Conservation (phyloP, 2,329 filamentous ascomycete genomes). For the Aspergillus latus region DNA sequence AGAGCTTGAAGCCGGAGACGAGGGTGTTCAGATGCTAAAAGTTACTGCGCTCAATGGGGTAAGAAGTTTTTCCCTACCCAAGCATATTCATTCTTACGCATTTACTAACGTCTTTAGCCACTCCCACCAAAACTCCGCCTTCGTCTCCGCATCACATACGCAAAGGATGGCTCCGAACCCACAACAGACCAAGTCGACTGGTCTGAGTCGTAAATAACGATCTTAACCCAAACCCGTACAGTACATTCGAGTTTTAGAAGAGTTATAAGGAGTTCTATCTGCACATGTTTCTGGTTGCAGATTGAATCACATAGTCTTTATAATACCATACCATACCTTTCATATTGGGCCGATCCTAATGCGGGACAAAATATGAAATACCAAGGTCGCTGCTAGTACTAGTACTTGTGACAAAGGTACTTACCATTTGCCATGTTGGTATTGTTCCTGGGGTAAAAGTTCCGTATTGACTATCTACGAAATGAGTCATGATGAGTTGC, state of each 20-base stretch:
- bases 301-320: conserved; percentile 1
- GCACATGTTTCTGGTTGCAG: not conserved
- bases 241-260: conserved; percentile 6
- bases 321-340: conserved; percentile 4
- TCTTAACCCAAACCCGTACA: not conserved
- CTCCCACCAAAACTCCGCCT: conserved; percentile 66
- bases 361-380: no score
- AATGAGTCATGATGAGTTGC: not conserved
- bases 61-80: conserved; percentile 50
- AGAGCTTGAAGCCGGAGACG: conserved; percentile 72
- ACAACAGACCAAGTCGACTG: conserved; percentile 95
- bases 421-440: no score
- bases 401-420: no score
- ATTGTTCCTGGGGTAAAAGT: not conserved
- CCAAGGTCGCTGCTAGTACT: no score
- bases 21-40: conserved; percentile 89
- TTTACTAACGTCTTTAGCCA: conserved; percentile 16
- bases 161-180: conserved; percentile 66
- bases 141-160: conserved; percentile 79
- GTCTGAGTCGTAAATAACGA: conserved; percentile 65
- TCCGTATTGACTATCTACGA: not conserved
- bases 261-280: conserved; percentile 3
- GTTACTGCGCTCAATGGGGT: conserved; percentile 83
- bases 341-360: not conserved
- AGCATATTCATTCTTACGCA: conserved; percentile 9